Conservation (phyloP, 495 filamentous ascomycete genomes). For the Acidomyces sp. region DNA sequence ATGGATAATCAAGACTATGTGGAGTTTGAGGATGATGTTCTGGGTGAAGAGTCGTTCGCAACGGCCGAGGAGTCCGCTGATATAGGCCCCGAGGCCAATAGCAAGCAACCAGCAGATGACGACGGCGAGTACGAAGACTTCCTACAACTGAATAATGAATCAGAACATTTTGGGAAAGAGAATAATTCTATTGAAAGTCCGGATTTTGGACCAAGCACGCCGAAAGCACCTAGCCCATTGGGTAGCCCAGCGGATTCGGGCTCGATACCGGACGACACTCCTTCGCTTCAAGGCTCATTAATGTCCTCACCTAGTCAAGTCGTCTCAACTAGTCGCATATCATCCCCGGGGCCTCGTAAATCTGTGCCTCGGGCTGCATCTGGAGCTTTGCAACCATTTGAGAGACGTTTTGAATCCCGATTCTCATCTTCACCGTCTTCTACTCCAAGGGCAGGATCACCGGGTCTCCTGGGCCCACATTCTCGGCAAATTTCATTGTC, state of each 20-base stretch:
- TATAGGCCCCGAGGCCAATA: not conserved
- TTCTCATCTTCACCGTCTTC: conserved; percentile 47
- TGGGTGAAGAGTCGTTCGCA: not conserved
- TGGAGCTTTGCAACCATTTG: conserved; percentile 81
- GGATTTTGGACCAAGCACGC: conserved; percentile 7
- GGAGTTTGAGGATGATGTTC: too few species aligned
- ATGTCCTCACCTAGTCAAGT: conserved; percentile 65
- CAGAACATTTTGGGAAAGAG: not conserved
- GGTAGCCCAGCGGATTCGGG: conserved; percentile 33
- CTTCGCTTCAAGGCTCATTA: conserved; percentile 75
- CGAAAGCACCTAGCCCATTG: conserved; percentile 8
- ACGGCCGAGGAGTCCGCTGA: not conserved
- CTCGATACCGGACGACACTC: conserved; percentile 78
- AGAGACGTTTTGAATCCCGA: conserved; percentile 83
- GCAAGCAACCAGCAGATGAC: not conserved
- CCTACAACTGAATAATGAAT: not conserved
- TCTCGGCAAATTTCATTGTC: conserved; percentile 62
- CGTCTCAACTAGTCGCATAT: conserved; percentile 55
- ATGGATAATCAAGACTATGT: not conserved
- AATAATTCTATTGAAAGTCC: not conserved
- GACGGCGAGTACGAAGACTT: not conserved
- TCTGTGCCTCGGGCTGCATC: conserved; percentile 42
- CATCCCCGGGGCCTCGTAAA: conserved; percentile 32
- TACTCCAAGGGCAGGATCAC: conserved; percentile 60
- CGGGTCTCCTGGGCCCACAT: conserved; percentile 60